These are phyloP conservation scores for Lecanicillium sp. DNA, from an alignment of 2,329 filamentous ascomycete genomes.

Conservation along the genomic window DNA sequence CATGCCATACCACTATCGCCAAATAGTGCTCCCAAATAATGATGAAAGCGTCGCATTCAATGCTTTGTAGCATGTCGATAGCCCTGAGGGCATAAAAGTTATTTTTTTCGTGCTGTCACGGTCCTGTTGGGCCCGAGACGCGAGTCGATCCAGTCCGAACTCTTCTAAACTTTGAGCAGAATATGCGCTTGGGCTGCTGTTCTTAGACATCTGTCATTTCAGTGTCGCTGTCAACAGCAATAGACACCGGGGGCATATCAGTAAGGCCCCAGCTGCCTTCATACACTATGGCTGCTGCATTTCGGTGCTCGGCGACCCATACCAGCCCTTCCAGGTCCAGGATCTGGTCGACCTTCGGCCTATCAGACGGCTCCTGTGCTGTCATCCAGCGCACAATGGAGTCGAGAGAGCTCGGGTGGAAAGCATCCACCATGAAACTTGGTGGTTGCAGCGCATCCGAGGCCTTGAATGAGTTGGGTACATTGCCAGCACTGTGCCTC, in stretches of 20 bases:
- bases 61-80: too few species aligned
- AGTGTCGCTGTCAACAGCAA: slow-evolving; percentile 36
- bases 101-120: too few species aligned
- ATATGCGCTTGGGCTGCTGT: not conserved
- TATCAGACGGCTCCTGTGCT: slow-evolving; percentile 60
- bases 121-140: too few species aligned
- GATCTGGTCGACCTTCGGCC: slow-evolving; percentile 69
- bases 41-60: not conserved
- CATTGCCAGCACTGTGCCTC: slow-evolving; percentile 25
- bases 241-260: slow-evolving; percentile 34
- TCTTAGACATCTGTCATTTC: slow-evolving; percentile 53
- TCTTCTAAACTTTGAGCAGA: not conserved
- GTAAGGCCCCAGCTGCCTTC: slow-evolving; percentile 92
- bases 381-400: slow-evolving; percentile 85
- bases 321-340: slow-evolving; percentile 64
- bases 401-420: slow-evolving; percentile 70
- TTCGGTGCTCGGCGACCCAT: slow-evolving; percentile 72
- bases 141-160: too few species aligned
- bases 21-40: not conserved
- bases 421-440: slow-evolving; percentile 76
- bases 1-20: too few species aligned
- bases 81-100: not conserved
- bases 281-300: slow-evolving; percentile 86
- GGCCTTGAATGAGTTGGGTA: slow-evolving; percentile 40
- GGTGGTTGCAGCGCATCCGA: slow-evolving; percentile 58